A percentile compares a stretch with the other conserved stretches of the same genome.
Evolutionary conservation across 352 stramenopile species (phyloP).

Genomic region (Globisporangium nunn): DNA sequence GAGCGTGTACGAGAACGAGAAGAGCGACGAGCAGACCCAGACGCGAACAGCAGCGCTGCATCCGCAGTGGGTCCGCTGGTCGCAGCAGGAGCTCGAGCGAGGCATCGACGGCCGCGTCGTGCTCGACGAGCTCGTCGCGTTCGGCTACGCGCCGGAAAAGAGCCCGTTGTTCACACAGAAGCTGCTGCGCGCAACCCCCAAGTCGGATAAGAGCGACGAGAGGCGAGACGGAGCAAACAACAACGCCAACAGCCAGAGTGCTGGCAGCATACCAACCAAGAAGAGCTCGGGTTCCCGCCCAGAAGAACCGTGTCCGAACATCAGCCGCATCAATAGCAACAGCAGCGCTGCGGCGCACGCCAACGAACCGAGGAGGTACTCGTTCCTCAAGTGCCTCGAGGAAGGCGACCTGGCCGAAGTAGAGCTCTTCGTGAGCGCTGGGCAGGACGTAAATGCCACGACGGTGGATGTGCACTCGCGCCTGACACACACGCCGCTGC

Average conservation of each 20-base stretch:
- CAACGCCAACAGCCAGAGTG: not conserved
- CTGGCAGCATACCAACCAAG: not conserved
- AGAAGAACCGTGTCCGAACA: not conserved
- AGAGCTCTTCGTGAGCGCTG: slow-evolving; percentile 58
- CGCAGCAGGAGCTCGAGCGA: slow-evolving; percentile 45
- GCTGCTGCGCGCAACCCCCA: slow-evolving; percentile 15
- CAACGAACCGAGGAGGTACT: slow-evolving; percentile 26
- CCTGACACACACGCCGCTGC: slow-evolving; percentile 34
- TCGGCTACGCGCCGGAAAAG: slow-evolving; percentile 44
- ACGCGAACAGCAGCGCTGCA: slow-evolving; percentile 21
- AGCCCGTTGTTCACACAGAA: slow-evolving; percentile 50
- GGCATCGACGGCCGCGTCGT: slow-evolving; percentile 57
- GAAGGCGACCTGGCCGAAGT: slow-evolving; percentile 33
- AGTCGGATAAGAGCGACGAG: slow-evolving; percentile 8
- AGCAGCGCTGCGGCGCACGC: not conserved
- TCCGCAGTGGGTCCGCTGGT: slow-evolving; percentile 60
- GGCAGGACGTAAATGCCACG: slow-evolving; percentile 48
- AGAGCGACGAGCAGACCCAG: slow-evolving; percentile 4
- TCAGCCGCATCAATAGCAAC: not conserved
- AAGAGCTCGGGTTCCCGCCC: not conserved
- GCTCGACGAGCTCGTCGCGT: slow-evolving; percentile 36
- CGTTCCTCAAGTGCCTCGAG: slow-evolving; percentile 42
- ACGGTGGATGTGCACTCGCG: slow-evolving; percentile 29
- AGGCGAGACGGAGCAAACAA: not conserved
- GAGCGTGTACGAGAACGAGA: slow-evolving; percentile 29